Base-by-base conservation (phyloP, 2,329 filamentous ascomycete species). In the Penicillium sp. region DNA sequence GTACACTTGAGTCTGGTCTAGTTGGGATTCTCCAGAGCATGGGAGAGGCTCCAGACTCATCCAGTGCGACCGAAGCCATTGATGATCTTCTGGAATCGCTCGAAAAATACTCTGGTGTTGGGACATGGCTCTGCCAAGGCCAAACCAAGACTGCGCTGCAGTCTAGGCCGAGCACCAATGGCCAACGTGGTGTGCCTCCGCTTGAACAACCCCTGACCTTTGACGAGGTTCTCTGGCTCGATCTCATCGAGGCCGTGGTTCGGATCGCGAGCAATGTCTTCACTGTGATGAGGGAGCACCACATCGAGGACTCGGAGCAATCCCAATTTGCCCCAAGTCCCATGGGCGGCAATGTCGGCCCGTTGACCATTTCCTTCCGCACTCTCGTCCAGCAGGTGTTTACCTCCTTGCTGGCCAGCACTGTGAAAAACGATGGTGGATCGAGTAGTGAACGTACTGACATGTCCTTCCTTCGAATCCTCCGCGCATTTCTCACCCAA, bases 41-140 rank as follows among this genome's bases (percentile, higher is more conserved):
- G 0, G 76, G 79, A 5, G 81, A 86, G 1, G 82, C 83, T 27
- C 80, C 81, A 1, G 83, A 88, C 55, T 77, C 81, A 1, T 74
- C 78, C 1, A 83, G 81, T 48, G 82, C 87, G 2, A 84, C 86
- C 57, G 85, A 88, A 60, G 84, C 89, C 0, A 85, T 89, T 0
- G 84, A 89, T 55, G 89, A 93, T 55, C 80, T 96, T 1, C 80
- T 96, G 4, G 84, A 86, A 56, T 87, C 89, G 0, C 78, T 99
- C 19, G 88, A 96, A 59, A 97, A 96, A 71, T 98, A 96, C 74
- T 86, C 89, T 1, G 88, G 92, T 62, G 91, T 99, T 1, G 95
- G 96, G 14, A 93, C 96, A 50, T 99, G 95, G 95, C 80, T 99
- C 13, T 98, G 95, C 66, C 91, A 96, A 74, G 86, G 89, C 1